These are phyloP conservation scores for Rhodotorula sphaerocarpa DNA, from an alignment of 768 basidiomycete species.

Conservation along the genomic window DNA sequence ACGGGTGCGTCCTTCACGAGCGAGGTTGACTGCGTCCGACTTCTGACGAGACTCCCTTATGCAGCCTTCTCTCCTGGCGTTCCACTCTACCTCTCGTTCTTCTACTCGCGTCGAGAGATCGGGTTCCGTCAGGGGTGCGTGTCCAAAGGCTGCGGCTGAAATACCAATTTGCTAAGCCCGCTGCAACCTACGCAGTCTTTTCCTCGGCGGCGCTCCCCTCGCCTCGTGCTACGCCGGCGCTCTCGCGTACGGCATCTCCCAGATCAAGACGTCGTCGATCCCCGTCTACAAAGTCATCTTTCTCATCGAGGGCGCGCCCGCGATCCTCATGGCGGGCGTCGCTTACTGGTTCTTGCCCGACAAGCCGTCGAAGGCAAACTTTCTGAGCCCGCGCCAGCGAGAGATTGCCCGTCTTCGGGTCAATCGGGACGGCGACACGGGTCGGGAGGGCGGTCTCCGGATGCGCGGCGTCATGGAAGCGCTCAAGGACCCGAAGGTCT, in stretches of 20 bases:
- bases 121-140: constrained; percentile 15
- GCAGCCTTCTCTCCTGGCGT: not conserved
- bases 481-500: constrained; percentile 9
- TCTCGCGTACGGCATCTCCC: constrained; percentile 17
- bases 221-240: constrained; percentile 12
- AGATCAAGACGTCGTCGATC: constrained; percentile 3
- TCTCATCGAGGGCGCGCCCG: constrained; percentile 16
- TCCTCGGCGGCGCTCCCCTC: constrained; percentile 3
- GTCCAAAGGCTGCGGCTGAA: too few relatives aligned
- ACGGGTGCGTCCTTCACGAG: constrained; percentile 2
- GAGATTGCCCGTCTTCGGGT: constrained; percentile 5
- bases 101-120: constrained; percentile 12
- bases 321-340: constrained; percentile 1
- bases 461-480: not conserved
- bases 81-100: constrained; percentile 12
- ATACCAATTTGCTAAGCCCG: too few relatives aligned
- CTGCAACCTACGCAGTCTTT: not conserved
- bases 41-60: too few relatives aligned
- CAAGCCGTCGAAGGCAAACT: constrained; percentile 6
- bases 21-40: too few relatives aligned
- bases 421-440: not conserved
- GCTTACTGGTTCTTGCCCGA: constrained; percentile 19
- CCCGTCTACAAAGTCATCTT: constrained; percentile 5
- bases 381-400: constrained; percentile 11
- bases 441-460: constrained; percentile 1